A percentile compares a stretch with the other conserved stretches of the same genome.
These are phyloP conservation scores for Allomyces arbusculus DNA, from an alignment of 192 early-diverging fungal genomes.

Conservation along the genomic window DNA sequence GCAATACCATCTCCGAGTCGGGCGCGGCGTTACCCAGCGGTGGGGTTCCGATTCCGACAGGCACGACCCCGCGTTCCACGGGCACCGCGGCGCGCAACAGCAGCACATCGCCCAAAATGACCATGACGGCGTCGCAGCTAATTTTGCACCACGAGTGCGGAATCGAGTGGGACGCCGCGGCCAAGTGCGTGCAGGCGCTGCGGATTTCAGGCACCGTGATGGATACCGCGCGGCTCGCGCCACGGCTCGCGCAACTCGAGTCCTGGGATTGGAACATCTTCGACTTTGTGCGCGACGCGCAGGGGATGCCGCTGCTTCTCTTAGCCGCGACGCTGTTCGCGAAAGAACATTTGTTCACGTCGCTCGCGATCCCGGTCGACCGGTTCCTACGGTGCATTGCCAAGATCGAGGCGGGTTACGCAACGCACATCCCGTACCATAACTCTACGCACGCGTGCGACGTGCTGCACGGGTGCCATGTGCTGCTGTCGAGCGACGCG, in stretches of 20 bases:
- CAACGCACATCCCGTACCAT: conserved; percentile 19
- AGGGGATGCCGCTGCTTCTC: not conserved
- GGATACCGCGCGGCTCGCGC: not conserved
- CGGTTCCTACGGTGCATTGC: not conserved
- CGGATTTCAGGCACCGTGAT: not conserved
- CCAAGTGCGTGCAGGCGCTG: not conserved
- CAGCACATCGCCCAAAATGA: not conserved
- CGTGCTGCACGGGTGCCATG: conserved; percentile 24
- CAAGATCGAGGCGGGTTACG: conserved; percentile 8
- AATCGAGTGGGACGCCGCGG: not conserved
- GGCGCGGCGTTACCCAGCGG: too few relatives aligned
- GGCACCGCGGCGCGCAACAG: not conserved
- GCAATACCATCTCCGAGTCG: too few relatives aligned
- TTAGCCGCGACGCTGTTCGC: not conserved
- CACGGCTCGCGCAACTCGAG: not conserved
- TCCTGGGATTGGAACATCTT: not conserved
- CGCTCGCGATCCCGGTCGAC: not conserved
- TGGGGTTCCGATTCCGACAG: not conserved
- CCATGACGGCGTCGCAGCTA: not conserved
- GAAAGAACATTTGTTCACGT: not conserved
- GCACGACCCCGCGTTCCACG: not conserved
- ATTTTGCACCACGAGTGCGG: not conserved
- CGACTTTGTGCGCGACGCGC: not conserved
- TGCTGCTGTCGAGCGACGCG: conserved; percentile 8
- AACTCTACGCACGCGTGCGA: conserved; percentile 32